Percentiles rank a stretch among this genome's conserved stretches.
Conservation (phyloP, 169 alveolate genomes). For the Plasmodium fragile region DNA sequence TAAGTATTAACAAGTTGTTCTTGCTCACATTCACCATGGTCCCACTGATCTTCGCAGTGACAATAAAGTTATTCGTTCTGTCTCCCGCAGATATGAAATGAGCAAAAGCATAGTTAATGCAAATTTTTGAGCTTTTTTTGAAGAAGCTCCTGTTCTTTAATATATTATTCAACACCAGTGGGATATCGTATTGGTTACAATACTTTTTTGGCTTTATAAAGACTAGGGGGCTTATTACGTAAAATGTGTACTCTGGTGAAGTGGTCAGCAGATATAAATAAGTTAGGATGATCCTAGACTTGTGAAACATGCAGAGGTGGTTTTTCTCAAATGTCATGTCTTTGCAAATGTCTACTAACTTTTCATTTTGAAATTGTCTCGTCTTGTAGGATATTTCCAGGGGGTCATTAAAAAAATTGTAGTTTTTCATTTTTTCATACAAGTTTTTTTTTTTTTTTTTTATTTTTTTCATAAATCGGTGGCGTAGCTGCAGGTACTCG, state of each 20-base stretch:
- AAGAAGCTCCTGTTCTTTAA: conserved; percentile 64
- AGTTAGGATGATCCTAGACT: conserved; percentile 55
- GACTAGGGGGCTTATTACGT: conserved; percentile 62
- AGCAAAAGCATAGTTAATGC: conserved; percentile 77
- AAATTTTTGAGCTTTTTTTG: conserved; percentile 59
- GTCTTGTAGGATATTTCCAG: conserved; percentile 73
- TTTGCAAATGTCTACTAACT: conserved; percentile 58
- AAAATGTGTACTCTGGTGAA: conserved; percentile 51
- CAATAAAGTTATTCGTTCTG: conserved; percentile 18
- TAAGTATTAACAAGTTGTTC: conserved; percentile 28
- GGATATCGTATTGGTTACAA: conserved; percentile 67
- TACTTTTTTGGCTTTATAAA: conserved; percentile 69
- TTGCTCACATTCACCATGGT: conserved; percentile 50
- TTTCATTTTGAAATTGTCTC: conserved; percentile 25
- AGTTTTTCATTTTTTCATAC: conserved; percentile 45
- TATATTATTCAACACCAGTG: conserved; percentile 66
- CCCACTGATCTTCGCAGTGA: conserved; percentile 73
- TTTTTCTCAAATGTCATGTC: conserved; percentile 54
- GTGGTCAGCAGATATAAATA: conserved; percentile 59
- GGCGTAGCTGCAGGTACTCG: conserved; percentile 48
- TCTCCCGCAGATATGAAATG: conserved; percentile 61
- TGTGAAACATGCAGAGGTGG: conserved; percentile 53
- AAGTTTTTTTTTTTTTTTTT: conserved; percentile 29
- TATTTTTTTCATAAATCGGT: conserved; percentile 38
- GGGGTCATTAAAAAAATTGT: conserved; percentile 77